Evolutionary conservation across 768 basidiomycete species (phyloP), one percentile per base, ranked within the genome.

Genomic region (Wakefieldia striispora): DNA sequence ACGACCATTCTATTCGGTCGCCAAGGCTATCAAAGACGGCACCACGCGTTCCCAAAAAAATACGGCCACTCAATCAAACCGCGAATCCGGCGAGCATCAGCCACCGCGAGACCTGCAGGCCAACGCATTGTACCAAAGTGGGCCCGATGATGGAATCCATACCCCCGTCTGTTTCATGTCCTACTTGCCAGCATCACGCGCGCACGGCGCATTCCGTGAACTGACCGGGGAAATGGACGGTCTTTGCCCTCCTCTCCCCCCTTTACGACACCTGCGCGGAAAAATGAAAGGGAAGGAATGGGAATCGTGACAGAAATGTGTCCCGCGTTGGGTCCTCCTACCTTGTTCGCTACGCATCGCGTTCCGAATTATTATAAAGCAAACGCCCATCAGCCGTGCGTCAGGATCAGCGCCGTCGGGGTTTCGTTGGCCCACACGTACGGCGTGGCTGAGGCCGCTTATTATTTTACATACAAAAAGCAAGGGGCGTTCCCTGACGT

Each of bases 381-480:
- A 17, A 23, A 21, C 10, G 27, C 7, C 41, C 40, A 40, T 26
- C 34, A 33, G 2, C 29, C 35, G 9, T 23, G 23, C 35, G 33
- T 55, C 51, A 50, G 46, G 23, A 48, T 50, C 41, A 50, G 53
- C 63, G 62, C 53, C 23, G 44, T 58, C 56, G 55, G 62, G 33
- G 56, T 49, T 62, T 53, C 53, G 47, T 51, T 40, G 43, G 47
- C 48, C 31, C 54, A 50, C 35, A 41, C 33, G 26, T 29, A 31
- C 36, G 46, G 37, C 45, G 50, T 45, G 48, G n/a, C n/a, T n/a
- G n/a, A 40, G 45, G 43, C 29, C 46, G 36, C 47, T 36, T 54
- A 40, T 29, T 51, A 50, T 7, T 26, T 39, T n/a, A 27, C 47
- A 49, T 57, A 61, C 55, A 63, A 65, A 58, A 62, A 59, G 51